Evolutionary conservation across 2,329 filamentous ascomycete genomes (phyloP), one percentile per base, ranked within the genome.

Genomic region (Diaporthe caulivora): DNA sequence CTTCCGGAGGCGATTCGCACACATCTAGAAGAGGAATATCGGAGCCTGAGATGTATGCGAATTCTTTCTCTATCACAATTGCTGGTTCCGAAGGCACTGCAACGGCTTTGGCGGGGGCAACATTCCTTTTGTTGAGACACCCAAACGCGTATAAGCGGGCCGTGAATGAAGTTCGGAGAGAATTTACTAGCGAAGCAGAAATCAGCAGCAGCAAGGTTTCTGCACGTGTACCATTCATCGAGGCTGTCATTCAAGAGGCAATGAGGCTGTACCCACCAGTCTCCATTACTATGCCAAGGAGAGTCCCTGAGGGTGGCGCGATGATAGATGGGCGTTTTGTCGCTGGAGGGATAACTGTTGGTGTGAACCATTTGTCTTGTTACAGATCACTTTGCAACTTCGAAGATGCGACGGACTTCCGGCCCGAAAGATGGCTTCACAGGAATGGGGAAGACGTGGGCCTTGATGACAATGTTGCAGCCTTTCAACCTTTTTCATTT

Each of bases 351-450:
- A 62, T 40, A 3, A 62, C 58, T 2, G 58, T 62, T 7, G 58
- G 58, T 13, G 58, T 62, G 2, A 62, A 62, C 9, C 58, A 62
- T 21, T 10, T 62, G 24, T 62, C 58, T 10, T 47, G 40, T 44
- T 62, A 62, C 40, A 44, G 49, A 3, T 71, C 69, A 7, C 18
- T 47, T 24, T 11, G n/a, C 17, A 71, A 71, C 18, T 71, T 71
- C 18, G 58, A 40, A 40, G 31, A 54, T 24, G 26, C 44, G 15
- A 60, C 18, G 26, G 21, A 11, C 3, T 71, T 71, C 21, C 44
- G 34, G 37, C 69, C 69, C 6, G 55, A 71, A 3, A 29, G 69
- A 15, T 71, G 69, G 69, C 42, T 58, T 29, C 54, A 21, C 11
- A 1, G n/a, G 51, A 15, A 18, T 5, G 44, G 55, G 11, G 51